Evolutionary conservation across 2,329 filamentous ascomycete species (phyloP).

Genomic region (Beauveria varroae): DNA sequence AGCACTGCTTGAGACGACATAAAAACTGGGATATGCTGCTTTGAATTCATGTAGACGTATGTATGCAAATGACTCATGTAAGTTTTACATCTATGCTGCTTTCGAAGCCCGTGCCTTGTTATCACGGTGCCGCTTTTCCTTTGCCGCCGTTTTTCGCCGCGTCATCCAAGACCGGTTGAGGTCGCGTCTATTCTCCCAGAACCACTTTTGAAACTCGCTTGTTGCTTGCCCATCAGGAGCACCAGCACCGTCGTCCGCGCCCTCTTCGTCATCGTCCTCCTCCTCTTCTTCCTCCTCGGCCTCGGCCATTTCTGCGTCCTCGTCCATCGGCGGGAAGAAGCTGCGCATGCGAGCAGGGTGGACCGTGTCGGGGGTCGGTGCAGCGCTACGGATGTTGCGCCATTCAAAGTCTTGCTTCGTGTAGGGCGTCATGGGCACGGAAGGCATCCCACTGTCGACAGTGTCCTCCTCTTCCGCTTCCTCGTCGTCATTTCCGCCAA

Average conservation of each 20-base stretch:
- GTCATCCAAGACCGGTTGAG: conserved; percentile 60
- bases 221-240: conserved; percentile 20
- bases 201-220: conserved; percentile 58
- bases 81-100: conserved; percentile 22
- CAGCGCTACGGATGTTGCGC: conserved; percentile 73
- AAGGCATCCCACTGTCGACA: conserved; percentile 15
- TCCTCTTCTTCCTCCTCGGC: conserved; percentile 23
- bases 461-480: conserved; percentile 29
- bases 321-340: conserved; percentile 43
- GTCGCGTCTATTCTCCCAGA: conserved; percentile 59
- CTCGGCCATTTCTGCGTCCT: conserved; percentile 24
- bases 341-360: conserved; percentile 59
- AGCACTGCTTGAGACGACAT: not conserved
- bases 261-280: conserved; percentile 13
- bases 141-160: conserved; percentile 52
- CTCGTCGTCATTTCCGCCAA: conserved; percentile 43
- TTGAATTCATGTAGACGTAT: not conserved
- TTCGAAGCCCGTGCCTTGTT: conserved; percentile 48
- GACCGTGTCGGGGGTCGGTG: conserved; percentile 90
- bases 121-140: conserved; percentile 60
- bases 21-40: not conserved
- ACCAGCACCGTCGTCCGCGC: not conserved
- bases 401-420: conserved; percentile 70
- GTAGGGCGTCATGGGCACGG: conserved; percentile 72
- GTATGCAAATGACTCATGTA: not conserved